These are phyloP conservation scores for Fusarium drepaniforme DNA, from an alignment of 2,329 filamentous ascomycete genomes.

Conservation along the genomic window DNA sequence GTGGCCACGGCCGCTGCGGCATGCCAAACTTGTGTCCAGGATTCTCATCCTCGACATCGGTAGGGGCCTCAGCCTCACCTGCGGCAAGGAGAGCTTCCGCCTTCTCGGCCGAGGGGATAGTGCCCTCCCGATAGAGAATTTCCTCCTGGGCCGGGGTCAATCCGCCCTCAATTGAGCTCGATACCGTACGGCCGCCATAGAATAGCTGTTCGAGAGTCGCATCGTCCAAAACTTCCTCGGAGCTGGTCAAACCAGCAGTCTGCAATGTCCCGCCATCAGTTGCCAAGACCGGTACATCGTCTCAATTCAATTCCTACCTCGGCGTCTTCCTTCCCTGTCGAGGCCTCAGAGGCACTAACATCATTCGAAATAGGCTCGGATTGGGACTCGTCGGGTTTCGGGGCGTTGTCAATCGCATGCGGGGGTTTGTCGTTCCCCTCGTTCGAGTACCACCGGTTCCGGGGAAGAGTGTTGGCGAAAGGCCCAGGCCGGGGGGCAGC, in stretches of 20 bases:
- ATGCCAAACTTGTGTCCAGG: constrained; percentile 83
- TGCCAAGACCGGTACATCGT: constrained; percentile 15
- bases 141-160: constrained; percentile 59
- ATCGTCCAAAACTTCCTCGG: constrained; percentile 48
- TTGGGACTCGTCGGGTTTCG: constrained; percentile 19
- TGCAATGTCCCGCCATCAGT: constrained; percentile 33
- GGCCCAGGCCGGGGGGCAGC: constrained; percentile 38
- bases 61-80: constrained; percentile 31
- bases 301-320: constrained; percentile 41
- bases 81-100: constrained; percentile 48
- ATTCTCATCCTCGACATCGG: constrained; percentile 43
- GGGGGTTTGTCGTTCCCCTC: constrained; percentile 46
- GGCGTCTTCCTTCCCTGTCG: constrained; percentile 16
- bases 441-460: constrained; percentile 47
- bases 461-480: constrained; percentile 38
- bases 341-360: neutral
- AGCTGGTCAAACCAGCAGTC: constrained; percentile 23
- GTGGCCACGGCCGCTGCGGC: constrained; percentile 75
- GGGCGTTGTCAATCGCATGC: constrained; percentile 37
- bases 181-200: constrained; percentile 50
- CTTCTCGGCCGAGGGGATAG: constrained; percentile 52
- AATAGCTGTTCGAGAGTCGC: constrained; percentile 52
- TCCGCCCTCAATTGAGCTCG: constrained; percentile 47
- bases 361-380: constrained; percentile 11
- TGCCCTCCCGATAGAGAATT: constrained; percentile 57